Percentiles rank a stretch among this genome's conserved stretches.
Evolutionary conservation across 352 stramenopile species (phyloP).

Genomic region (Phytophthora brassicae): DNA sequence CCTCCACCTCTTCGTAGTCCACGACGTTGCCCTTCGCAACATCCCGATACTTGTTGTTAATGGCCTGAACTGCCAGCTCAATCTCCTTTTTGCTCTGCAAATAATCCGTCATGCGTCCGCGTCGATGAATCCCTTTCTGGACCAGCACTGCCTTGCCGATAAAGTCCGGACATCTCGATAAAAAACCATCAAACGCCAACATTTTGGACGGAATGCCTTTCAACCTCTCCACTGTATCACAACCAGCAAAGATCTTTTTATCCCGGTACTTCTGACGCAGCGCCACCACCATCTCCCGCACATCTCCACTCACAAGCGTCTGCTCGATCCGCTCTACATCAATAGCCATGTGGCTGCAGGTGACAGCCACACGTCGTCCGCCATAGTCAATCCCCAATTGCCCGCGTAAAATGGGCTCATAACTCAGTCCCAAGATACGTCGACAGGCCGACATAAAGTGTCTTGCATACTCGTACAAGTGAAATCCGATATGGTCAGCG

Average conservation of each 20-base stretch:
- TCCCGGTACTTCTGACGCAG: constrained; percentile 65
- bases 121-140: constrained; percentile 76
- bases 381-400: constrained; percentile 95
- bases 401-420: constrained; percentile 91
- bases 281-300: constrained; percentile 53
- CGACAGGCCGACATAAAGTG: constrained; percentile 92
- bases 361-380: constrained; percentile 93
- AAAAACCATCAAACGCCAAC: constrained; percentile 93
- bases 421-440: constrained; percentile 93
- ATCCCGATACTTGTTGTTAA: constrained; percentile 90
- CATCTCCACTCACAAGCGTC: constrained; percentile 40
- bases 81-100: constrained; percentile 94
- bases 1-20: constrained; percentile 75
- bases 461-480: constrained; percentile 92
- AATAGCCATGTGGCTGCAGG: constrained; percentile 93
- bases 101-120: constrained; percentile 93
- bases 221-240: constrained; percentile 94
- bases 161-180: constrained; percentile 85
- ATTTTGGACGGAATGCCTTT: constrained; percentile 98
- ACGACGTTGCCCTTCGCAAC: constrained; percentile 56
- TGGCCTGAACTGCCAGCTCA: constrained; percentile 81
- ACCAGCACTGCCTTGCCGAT: constrained; percentile 81
- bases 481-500: constrained; percentile 93
- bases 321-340: constrained; percentile 57
- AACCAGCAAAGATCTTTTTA: constrained; percentile 91